Base-by-base conservation (phyloP, 768 basidiomycete species). In the Mycena leptocephala region DNA sequence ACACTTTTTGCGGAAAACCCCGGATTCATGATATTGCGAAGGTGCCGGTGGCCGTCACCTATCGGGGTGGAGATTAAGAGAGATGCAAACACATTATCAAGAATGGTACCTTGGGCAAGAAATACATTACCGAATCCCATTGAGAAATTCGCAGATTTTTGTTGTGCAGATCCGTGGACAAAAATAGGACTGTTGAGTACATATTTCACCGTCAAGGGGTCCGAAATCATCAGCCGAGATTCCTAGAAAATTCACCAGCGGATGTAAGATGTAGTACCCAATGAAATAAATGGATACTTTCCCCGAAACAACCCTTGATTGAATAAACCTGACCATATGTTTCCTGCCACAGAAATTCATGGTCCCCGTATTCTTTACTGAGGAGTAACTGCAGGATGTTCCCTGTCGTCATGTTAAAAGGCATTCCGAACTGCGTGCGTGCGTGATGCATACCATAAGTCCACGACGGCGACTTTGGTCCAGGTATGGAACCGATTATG, bases 261-360 rank as follows among this genome's bases (percentile, higher is more conserved):
- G 10, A 43, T 14, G 24, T 41, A 26, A 20, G 14, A n/a, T 24
- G 43, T 32, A 26, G 4, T 24, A 18, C 7, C 26, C 32, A 11
- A 16, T 14, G 18, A 13, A 26, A 28, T 26, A 18, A 16, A 11
- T 13, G 16, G 20, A 9, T 13, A n/a, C 9, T 18, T 9, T 18
- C 70, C 62, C 62, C 61, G 14, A 72, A 64, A 56, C 37, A 72
- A 9, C 35, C 62, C 7, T 63, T 43, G 39, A 65, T 32, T 3
- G 62, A 32, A 65, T 71, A 72, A 9, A 65, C 53, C 3, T 22
- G 53, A 33, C 71, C 71, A 28, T 72, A 65, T 4, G 22, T 35
- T 46, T 72, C 32, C 14, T 43, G 63, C 63, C 71, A 72, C 30
- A 35, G 37, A n/a, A 72, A 72, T 58, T 72, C 71, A 18, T 66